Evolutionary conservation across 441 rosid genomes (phyloP).

Genomic region (Pelargonium citronellum): DNA sequence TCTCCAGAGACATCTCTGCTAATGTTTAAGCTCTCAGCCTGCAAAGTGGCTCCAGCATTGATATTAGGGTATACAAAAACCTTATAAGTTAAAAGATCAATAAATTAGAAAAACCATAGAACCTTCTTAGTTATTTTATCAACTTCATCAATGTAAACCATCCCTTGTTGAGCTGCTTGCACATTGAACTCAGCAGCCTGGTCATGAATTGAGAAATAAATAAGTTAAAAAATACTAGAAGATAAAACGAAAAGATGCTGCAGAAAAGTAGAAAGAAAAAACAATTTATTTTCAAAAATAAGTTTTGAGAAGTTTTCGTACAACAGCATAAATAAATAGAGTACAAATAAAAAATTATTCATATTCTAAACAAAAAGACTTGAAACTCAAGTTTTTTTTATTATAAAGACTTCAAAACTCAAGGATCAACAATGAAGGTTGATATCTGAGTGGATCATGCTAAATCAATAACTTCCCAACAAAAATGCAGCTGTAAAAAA

Average conservation of each 20-base stretch:
- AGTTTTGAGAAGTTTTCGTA: no score
- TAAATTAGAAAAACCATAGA: slow-evolving; percentile 9
- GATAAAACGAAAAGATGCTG: background rate
- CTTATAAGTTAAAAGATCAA: background rate
- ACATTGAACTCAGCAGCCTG: slow-evolving; percentile 89
- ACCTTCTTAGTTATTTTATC: slow-evolving; percentile 96
- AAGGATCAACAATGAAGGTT: no score
- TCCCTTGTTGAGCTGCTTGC: slow-evolving; percentile 95
- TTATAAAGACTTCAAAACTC: no score
- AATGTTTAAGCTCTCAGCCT: slow-evolving; percentile 89
- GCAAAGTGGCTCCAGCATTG: slow-evolving; percentile 24
- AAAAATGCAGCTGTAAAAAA: no score
- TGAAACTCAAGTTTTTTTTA: no score
- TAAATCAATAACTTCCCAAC: no score
- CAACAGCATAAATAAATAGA: no score
- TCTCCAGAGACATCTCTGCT: slow-evolving; percentile 97
- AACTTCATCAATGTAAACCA: slow-evolving; percentile 93
- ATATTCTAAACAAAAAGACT: no score
- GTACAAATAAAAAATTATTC: no score
- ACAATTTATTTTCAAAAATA: background rate
- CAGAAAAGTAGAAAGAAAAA: background rate
- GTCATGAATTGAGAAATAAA: slow-evolving; percentile 18
- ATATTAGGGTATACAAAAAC: slow-evolving; percentile 16
- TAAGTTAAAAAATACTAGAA: background rate
- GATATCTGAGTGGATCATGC: no score